Evolutionary conservation across 148 eudicot genomes (phyloP), one percentile per base, ranked within the genome.

Genomic region (Drosera capensis): DNA sequence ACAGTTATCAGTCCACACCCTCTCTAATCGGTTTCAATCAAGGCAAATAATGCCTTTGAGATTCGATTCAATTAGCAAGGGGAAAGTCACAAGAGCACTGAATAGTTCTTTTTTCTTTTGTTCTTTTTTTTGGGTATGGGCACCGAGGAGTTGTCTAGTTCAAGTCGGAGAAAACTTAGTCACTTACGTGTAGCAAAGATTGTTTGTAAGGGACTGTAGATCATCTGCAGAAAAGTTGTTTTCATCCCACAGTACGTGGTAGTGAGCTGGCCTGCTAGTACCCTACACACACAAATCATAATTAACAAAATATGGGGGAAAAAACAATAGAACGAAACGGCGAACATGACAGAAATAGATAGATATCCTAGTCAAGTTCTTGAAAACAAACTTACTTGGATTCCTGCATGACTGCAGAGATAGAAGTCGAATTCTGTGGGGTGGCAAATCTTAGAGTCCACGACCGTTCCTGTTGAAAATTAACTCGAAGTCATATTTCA

Each of bases 161-260:
- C 15, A 39, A 14, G 17, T 7, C 1, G 3, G 18, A 12, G n/a
- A 17, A 2, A 25, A 8, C 14, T 38, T 8, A 23, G 19, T 11
- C 4, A 31, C 51, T 45, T 49, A 69, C 74, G 66, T 69, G 49
- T 69, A 69, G 49, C 74, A 69, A 0, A 69, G 55, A 43, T 56
- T 55, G 34, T 69, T 49, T 0, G 74, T 69, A 3, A 69, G 62
- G 3, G 48, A 41, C 51, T 69, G 74, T 18, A 69, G 44, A 1
- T 18, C 50, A 52, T 64, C 74, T 1, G 74, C 58, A 13, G 66
- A 12, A 35, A 69, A 69, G 15, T 45, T 42, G 56, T 64, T 69
- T 36, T 69, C 74, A 60, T 69, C 74, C 55, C 61, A 64, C 20
- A 69, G 34, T 1, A 69, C 74, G 43, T 69, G 74, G 56, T 69